Percentiles rank a stretch among this genome's conserved stretches.
phyloP scores from a whole-genome alignment of 208 protist species.

The Tritrichomonas musculus region DNA sequence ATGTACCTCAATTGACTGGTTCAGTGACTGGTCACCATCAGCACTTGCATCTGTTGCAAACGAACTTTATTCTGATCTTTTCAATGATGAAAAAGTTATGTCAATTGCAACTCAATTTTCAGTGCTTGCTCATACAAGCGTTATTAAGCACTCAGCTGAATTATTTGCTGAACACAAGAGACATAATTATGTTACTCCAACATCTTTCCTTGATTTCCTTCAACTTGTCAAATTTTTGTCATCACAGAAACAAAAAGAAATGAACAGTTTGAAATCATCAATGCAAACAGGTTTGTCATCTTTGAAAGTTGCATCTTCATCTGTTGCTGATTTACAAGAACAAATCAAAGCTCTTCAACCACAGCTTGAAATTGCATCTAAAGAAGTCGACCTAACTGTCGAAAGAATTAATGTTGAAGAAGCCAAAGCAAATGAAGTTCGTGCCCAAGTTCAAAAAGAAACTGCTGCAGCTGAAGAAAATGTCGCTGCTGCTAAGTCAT shows the following conservation, averaged over 20 bases:
- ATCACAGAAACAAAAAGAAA: slow-evolving; percentile 65
- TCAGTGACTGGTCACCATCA: slow-evolving; percentile 70
- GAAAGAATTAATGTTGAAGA: slow-evolving; percentile 72
- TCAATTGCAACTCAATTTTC: slow-evolving; percentile 62
- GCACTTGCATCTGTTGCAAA: slow-evolving; percentile 78
- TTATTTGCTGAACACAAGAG: slow-evolving; percentile 78
- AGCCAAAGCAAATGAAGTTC: slow-evolving; percentile 61
- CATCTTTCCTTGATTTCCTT: slow-evolving; percentile 90
- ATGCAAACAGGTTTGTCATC: slow-evolving; percentile 68
- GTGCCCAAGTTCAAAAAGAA: slow-evolving; percentile 65
- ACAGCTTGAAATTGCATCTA: slow-evolving; percentile 73
- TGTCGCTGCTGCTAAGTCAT: slow-evolving; percentile 67
- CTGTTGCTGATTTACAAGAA: slow-evolving; percentile 82
- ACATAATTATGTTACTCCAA: slow-evolving; percentile 96
- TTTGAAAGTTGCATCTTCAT: slow-evolving; percentile 72
- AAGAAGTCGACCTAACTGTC: slow-evolving; percentile 79
- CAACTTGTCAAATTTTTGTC: slow-evolving; percentile 73
- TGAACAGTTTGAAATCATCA: slow-evolving; percentile 45
- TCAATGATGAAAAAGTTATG: neutral
- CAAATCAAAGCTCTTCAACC: slow-evolving; percentile 82
- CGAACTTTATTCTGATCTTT: slow-evolving; percentile 6
- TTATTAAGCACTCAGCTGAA: slow-evolving; percentile 68
- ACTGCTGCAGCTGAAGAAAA: slow-evolving; percentile 58
- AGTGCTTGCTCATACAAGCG: slow-evolving; percentile 78
- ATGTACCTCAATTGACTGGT: slow-evolving; percentile 98